phyloP scores from a whole-genome alignment of 345 rosid species.

The Gossypium mustelinum region DNA sequence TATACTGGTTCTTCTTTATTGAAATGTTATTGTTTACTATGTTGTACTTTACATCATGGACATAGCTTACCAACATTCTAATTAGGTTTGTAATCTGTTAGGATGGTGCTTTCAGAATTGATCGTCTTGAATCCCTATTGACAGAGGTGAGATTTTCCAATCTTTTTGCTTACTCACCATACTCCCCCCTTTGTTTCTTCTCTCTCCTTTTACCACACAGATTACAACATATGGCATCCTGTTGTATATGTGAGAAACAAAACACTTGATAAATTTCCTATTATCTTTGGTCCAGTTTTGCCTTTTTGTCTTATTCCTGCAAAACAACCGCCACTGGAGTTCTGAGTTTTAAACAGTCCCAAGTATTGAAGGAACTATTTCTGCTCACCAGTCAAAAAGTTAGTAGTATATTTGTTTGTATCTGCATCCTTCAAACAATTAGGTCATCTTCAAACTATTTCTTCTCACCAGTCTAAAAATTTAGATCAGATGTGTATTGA shows the following conservation, averaged over 20 bases:
- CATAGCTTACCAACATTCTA: constrained; percentile 2
- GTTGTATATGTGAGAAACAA: too few relatives aligned
- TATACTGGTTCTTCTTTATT: neutral
- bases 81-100: constrained; percentile 25
- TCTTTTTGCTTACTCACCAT: constrained; percentile 4
- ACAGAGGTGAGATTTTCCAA: constrained; percentile 59
- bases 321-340: neutral
- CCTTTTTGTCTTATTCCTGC: neutral
- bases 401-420: neutral
- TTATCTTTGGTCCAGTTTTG: neutral
- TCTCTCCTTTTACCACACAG: neutral
- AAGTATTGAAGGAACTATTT: neutral
- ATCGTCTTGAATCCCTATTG: constrained; percentile 84
- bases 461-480: neutral
- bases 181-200: neutral
- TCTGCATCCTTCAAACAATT: neutral
- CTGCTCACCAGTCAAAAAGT: neutral
- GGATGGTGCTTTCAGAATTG: constrained; percentile 89
- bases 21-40: neutral
- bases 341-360: neutral
- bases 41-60: neutral
- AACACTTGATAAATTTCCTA: neutral
- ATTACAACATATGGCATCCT: neutral
- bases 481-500: neutral
- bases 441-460: neutral